These are phyloP conservation scores for Camelina sativa DNA, from an alignment of 345 rosid genomes.

Conservation along the genomic window DNA sequence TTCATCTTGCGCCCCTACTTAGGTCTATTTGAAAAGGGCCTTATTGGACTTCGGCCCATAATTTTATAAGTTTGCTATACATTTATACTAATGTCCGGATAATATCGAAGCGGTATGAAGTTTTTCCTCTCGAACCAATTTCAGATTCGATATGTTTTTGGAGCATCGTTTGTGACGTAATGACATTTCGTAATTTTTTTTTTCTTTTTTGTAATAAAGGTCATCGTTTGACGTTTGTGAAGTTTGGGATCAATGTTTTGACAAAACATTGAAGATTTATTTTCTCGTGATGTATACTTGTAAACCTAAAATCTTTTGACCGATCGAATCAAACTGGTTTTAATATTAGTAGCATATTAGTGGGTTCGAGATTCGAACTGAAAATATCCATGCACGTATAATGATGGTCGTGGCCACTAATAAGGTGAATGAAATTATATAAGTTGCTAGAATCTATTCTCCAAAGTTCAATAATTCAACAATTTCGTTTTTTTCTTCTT, in stretches of 20 bases:
- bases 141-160: background rate
- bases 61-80: too few species aligned
- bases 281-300: background rate
- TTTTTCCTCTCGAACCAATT: background rate
- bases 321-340: slow-evolving; percentile 4
- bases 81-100: too few species aligned
- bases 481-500: too few species aligned
- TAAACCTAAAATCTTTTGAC: background rate
- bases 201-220: too few species aligned
- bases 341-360: background rate
- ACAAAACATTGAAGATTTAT: background rate
- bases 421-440: background rate
- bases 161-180: too few species aligned
- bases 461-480: slow-evolving; percentile 12
- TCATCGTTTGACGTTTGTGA: too few species aligned
- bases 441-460: slow-evolving; percentile 12
- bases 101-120: too few species aligned
- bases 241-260: too few species aligned
- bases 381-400: slow-evolving; percentile 15
- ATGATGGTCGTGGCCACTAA: slow-evolving; percentile 34
- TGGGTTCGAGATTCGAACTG: slow-evolving; percentile 18
- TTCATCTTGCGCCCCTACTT: background rate
- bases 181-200: too few species aligned
- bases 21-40: background rate
- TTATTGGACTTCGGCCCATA: slow-evolving; percentile 7